These are phyloP conservation scores for Scutellaria baicalensis DNA, from an alignment of 257 asterid genomes.

Conservation along the genomic window DNA sequence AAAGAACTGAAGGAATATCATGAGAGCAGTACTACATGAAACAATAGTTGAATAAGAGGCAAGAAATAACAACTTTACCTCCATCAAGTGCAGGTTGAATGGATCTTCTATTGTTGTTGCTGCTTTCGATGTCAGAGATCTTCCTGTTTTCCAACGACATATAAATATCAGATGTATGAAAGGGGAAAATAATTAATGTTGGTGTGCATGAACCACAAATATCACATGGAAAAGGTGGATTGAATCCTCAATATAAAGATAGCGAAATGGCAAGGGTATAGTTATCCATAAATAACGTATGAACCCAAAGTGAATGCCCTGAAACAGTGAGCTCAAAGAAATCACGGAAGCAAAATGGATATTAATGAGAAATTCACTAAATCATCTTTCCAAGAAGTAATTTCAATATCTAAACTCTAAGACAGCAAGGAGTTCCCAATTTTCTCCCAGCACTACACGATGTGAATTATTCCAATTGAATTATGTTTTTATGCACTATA, in stretches of 20 bases:
- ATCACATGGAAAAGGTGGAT: neutral
- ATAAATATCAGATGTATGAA: neutral
- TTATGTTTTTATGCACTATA: neutral
- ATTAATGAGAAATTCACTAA: neutral
- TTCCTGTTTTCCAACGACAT: neutral
- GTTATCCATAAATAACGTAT: too few relatives aligned
- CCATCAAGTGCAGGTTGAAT: neutral
- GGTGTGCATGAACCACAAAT: neutral
- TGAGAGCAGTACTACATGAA: neutral
- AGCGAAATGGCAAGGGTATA: too few relatives aligned
- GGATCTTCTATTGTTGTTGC: neutral
- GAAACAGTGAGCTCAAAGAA: too few relatives aligned
- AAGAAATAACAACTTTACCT: neutral
- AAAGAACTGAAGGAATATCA: neutral
- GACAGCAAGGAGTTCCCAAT: neutral
- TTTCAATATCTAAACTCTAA: neutral
- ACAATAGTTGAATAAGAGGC: neutral
- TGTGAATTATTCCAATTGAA: neutral
- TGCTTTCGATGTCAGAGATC: neutral
- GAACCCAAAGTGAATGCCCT: too few relatives aligned
- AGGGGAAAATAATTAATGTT: neutral
- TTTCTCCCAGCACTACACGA: neutral
- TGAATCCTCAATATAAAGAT: neutral
- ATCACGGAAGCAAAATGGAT: neutral
- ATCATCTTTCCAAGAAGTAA: neutral